Evolutionary conservation across 1,284 basidiomycete species (phyloP), one percentile per base, ranked within the genome.

Genomic region (Ceratobasidium sp.): DNA sequence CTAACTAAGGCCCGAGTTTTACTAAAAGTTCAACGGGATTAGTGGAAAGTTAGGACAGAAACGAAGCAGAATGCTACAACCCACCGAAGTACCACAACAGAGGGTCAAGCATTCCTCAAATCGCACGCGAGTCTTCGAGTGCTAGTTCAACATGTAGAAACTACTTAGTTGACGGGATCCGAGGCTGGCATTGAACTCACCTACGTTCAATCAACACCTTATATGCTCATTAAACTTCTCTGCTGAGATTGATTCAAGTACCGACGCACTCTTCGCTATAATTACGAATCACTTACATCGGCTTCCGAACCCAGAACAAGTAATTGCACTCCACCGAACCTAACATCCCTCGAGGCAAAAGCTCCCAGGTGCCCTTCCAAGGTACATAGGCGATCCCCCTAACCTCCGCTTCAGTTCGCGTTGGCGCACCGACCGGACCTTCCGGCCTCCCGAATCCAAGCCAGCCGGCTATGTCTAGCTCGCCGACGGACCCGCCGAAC

Each of bases 361-460:
- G 85, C 78, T 86, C 84, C 96, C 96, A 98, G 64, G 88, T 85
- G 0, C 91, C 91, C 33, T 86, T 88, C 82, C 95, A 88, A 3
- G 96, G 96, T 74, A 94, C 86, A 84, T 96, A 97, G 13, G 95
- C 87, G 71, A 97, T 90, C 5, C 96, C 96, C 40, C 93, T 89
- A 10, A 94, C 88, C 84, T 96, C 94, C 1, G 94, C 94, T 82
- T 96, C 90, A 13, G 85, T 89, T 54, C 92, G 88, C 23, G 88
- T 86, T 0, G 90, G 87, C 40, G 85, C 80, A 10, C 88, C 87
- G 17, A 74, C 71, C 23, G 71, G 61, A 2, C 59, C 61, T 6
- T 65, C 71, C 46, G 68, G 68, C 26, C 61, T 50, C 7, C 71
- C 71, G 54, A 74, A 74, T 1, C 71, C 71, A 64, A 74, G 61